These are phyloP conservation scores for Dalbergia oliveri DNA, from an alignment of 306 rosid species.

Conservation along the genomic window DNA sequence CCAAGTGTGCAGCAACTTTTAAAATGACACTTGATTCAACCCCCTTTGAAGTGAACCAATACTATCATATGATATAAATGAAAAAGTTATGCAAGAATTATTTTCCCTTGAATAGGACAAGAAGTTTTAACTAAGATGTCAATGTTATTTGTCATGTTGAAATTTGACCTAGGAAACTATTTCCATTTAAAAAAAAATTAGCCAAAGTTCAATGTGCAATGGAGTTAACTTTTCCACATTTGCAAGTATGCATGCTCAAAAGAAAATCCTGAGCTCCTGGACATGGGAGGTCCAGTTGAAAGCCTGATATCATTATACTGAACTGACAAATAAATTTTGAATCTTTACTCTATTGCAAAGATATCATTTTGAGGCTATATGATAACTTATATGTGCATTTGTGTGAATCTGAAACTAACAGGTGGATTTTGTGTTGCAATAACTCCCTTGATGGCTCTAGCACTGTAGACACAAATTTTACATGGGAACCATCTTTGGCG, in stretches of 20 bases:
- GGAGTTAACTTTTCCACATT: constrained; percentile 57
- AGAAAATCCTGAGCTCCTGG: constrained; percentile 96
- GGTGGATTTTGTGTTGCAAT: constrained; percentile 98
- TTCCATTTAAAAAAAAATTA: no score
- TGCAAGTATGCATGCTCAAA: constrained; percentile 98
- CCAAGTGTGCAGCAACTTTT: no score
- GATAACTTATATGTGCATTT: no score
- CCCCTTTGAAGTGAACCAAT: no score
- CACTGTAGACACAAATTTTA: constrained; percentile 96
- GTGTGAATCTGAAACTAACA: constrained; percentile 51
- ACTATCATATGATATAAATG: no score
- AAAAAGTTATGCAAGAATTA: neutral
- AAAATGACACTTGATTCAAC: no score
- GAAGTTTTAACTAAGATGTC: neutral
- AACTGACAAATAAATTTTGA: neutral
- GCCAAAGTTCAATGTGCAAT: constrained; percentile 14
- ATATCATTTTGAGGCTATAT: constrained; percentile 35
- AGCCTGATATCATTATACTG: constrained; percentile 51
- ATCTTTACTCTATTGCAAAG: neutral
- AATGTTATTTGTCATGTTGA: constrained; percentile 13
- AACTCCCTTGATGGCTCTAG: constrained; percentile 99
- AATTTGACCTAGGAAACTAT: neutral
- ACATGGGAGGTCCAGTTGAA: constrained; percentile 97
- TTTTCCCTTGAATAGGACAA: neutral
- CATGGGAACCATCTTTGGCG: constrained; percentile 97